phyloP scores from a whole-genome alignment of 495 filamentous ascomycete genomes.

The Annulohypoxylon bovei region DNA sequence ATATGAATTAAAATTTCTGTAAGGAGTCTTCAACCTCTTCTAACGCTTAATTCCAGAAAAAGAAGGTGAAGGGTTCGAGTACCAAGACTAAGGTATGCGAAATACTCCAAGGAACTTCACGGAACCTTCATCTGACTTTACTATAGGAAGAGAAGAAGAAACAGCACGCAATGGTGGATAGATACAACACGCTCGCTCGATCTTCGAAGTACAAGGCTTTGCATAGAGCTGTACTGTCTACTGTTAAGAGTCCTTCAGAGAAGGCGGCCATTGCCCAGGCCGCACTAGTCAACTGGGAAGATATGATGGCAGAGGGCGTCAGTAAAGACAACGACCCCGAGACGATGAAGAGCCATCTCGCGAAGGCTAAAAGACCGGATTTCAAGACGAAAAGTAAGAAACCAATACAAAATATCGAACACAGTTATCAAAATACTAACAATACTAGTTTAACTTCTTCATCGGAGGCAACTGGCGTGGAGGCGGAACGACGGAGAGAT shows the following conservation, averaged over 20 bases:
- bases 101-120: not conserved
- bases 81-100: not conserved
- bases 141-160: not conserved
- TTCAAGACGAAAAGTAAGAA: constrained; percentile 1
- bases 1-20: too few species aligned
- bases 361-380: not conserved
- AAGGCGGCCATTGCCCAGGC: not conserved
- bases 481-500: not conserved
- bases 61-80: too few species aligned
- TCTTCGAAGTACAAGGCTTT: not conserved
- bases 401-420: not conserved
- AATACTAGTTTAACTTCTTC: not conserved
- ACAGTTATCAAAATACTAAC: constrained; percentile 13
- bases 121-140: not conserved
- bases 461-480: not conserved
- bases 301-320: not conserved
- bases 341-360: not conserved
- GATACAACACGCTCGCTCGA: not conserved
- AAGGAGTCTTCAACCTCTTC: too few species aligned
- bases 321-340: not conserved
- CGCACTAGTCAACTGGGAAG: not conserved
- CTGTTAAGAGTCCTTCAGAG: not conserved
- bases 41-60: too few species aligned
- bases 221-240: not conserved
- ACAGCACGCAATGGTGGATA: not conserved